phyloP scores from a whole-genome alignment of 768 basidiomycete species.

The Xerocomellus chrysenteron region DNA sequence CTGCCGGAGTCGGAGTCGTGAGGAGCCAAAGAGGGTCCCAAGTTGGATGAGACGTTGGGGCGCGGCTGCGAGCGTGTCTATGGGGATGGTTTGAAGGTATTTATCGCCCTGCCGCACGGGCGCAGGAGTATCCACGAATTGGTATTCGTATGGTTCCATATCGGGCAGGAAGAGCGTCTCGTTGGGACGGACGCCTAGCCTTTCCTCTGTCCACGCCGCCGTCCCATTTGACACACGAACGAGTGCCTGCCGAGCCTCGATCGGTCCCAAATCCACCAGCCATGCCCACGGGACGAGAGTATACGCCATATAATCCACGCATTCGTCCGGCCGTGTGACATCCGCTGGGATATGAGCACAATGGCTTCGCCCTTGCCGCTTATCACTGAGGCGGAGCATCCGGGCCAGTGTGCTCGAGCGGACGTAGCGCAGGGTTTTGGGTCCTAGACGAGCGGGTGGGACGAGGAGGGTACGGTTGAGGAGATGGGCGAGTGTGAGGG shows the following conservation, averaged over 20 bases:
- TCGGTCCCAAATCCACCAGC: constrained; percentile 54
- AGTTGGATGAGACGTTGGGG: constrained; percentile 58
- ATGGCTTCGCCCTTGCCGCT: constrained; percentile 46
- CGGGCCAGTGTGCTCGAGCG: constrained; percentile 48
- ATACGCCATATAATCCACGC: constrained; percentile 57
- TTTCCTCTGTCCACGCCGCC: constrained; percentile 25
- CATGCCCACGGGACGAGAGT: constrained; percentile 70
- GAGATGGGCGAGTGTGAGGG: constrained; percentile 64
- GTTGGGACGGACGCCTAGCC: constrained; percentile 27
- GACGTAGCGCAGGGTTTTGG: constrained; percentile 58
- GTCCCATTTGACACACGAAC: constrained; percentile 52
- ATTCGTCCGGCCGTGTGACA: constrained; percentile 50
- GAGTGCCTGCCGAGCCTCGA: constrained; percentile 41
- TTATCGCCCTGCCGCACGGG: constrained; percentile 8
- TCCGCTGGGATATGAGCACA: constrained; percentile 42
- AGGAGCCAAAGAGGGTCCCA: constrained; percentile 77
- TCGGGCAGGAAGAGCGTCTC: constrained; percentile 56
- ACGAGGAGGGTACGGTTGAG: constrained; percentile 78
- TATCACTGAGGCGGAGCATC: constrained; percentile 48
- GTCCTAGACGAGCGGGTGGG: constrained; percentile 71
- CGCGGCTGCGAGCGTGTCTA: constrained; percentile 10
- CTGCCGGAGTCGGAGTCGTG: constrained; percentile 54
- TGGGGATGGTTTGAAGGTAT: constrained; percentile 2
- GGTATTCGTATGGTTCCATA: constrained; percentile 49
- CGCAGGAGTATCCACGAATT: constrained; percentile 22